Evolutionary conservation across 73 alveolate species (phyloP).

Genomic region (Uronychia setigera): DNA sequence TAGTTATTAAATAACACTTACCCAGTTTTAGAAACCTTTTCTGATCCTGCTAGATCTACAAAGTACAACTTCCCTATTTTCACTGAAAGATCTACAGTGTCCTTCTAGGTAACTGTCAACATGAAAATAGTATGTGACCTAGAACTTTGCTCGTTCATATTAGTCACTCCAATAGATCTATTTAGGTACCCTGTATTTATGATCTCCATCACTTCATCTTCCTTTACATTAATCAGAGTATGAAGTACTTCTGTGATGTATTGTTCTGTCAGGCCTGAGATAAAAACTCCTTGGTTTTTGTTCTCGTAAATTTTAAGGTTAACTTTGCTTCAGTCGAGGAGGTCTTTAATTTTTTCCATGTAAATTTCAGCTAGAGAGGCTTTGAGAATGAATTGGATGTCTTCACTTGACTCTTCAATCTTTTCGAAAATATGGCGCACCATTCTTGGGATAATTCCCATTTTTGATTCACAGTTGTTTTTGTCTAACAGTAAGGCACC

Average conservation of each 20-base stretch:
- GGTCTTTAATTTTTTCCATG: conserved; percentile 91
- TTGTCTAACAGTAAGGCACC: conserved; percentile 84
- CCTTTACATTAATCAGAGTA: conserved; percentile 57
- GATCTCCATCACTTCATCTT: conserved; percentile 77
- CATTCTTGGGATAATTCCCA: conserved; percentile 92
- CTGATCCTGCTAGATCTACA: conserved; percentile 88
- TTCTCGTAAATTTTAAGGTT: conserved; percentile 88
- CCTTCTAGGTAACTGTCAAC: conserved; percentile 71
- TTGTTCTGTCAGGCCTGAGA: conserved; percentile 81
- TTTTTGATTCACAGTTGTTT: conserved; percentile 55
- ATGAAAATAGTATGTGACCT: conserved; percentile 89
- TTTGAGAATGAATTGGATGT: conserved; percentile 86
- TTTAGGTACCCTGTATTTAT: conserved; percentile 83
- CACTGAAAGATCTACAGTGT: conserved; percentile 63
- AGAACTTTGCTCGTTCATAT: conserved; percentile 92
- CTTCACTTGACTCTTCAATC: conserved; percentile 77
- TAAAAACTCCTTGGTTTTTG: conserved; percentile 83
- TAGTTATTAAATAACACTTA: conserved; percentile 38
- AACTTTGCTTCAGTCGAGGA: conserved; percentile 73
- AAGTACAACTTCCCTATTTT: conserved; percentile 80
- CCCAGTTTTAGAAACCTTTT: conserved; percentile 83
- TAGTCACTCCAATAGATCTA: conserved; percentile 78
- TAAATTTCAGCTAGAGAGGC: conserved; percentile 89
- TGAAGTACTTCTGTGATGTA: conserved; percentile 61
- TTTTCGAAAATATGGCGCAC: conserved; percentile 79